Conservation (phyloP, 2,329 filamentous ascomycete genomes). For the Diaporthe ampelina region DNA sequence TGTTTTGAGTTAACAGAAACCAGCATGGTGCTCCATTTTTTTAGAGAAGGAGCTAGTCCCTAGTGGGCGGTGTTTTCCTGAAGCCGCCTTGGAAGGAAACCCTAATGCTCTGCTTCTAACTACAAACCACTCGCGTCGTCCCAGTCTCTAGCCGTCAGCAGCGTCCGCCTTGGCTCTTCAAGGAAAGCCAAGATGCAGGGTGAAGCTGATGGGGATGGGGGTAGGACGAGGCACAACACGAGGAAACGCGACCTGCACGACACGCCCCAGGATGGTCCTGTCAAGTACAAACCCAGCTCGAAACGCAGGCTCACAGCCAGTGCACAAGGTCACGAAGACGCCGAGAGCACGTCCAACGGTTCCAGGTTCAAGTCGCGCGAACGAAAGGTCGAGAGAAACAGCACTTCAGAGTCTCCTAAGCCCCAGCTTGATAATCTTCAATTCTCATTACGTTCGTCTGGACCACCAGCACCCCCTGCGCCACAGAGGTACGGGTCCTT, state of each 20-base stretch:
- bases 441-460: not conserved
- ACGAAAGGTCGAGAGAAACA: not conserved
- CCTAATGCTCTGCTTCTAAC: not conserved
- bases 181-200: not conserved
- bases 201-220: not conserved
- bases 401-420: not conserved
- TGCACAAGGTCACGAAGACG: not conserved
- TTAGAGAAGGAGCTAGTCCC: not conserved
- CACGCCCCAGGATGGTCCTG: not conserved
- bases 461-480: not conserved
- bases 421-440: not conserved
- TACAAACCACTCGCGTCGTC: not conserved
- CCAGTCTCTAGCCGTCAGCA: not conserved
- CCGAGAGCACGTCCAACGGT: not conserved
- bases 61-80: not conserved
- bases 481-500: not conserved
- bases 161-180: not conserved
- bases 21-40: not conserved
- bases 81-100: not conserved
- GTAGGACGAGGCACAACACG: not conserved
- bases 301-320: not conserved
- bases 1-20: too few species aligned
- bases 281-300: not conserved
- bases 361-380: not conserved
- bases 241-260: constrained; percentile 9